Evolutionary conservation across 371 early-diverging fungal species (phyloP).

Genomic region (Caulochytrium protostelioides): DNA sequence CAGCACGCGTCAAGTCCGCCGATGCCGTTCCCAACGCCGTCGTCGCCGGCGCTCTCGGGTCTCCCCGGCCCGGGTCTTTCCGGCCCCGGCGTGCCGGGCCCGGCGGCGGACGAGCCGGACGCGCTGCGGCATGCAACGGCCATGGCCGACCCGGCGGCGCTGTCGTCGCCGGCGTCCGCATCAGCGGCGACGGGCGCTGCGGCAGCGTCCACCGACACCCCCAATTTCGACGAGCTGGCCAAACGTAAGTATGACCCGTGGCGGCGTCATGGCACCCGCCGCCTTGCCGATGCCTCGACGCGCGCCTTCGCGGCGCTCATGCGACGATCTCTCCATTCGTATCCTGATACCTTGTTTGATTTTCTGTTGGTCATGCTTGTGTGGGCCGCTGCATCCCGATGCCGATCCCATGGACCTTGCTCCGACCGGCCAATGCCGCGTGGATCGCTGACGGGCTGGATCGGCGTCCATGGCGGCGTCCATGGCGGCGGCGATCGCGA

Average conservation of each 20-base stretch:
- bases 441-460: too few relatives aligned
- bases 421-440: too few relatives aligned
- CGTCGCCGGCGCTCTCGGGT: background rate
- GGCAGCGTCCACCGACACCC: slow-evolving; percentile 6
- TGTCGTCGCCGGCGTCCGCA: background rate
- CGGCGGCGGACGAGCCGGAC: slow-evolving; percentile 2
- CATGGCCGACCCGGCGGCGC: slow-evolving; percentile 4
- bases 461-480: too few relatives aligned
- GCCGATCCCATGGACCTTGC: too few relatives aligned
- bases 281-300: too few relatives aligned
- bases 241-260: slow-evolving; percentile 14
- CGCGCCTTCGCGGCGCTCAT: too few relatives aligned
- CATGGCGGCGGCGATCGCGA: too few relatives aligned
- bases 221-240: slow-evolving; percentile 45
- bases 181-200: slow-evolving; percentile 5
- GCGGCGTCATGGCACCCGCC: too few relatives aligned
- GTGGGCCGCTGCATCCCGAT: background rate
- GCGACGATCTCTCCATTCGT: too few relatives aligned
- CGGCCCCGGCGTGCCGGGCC: slow-evolving; percentile 4
- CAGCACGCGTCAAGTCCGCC: slow-evolving; percentile 2
- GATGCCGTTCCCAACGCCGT: background rate
- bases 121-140: slow-evolving; percentile 2
- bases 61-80: slow-evolving; percentile 6
- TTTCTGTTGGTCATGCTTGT: background rate
- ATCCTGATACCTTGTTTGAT: too few relatives aligned